phyloP scores from a whole-genome alignment of 768 basidiomycete genomes.

The Hysterangium stoloniferum region DNA sequence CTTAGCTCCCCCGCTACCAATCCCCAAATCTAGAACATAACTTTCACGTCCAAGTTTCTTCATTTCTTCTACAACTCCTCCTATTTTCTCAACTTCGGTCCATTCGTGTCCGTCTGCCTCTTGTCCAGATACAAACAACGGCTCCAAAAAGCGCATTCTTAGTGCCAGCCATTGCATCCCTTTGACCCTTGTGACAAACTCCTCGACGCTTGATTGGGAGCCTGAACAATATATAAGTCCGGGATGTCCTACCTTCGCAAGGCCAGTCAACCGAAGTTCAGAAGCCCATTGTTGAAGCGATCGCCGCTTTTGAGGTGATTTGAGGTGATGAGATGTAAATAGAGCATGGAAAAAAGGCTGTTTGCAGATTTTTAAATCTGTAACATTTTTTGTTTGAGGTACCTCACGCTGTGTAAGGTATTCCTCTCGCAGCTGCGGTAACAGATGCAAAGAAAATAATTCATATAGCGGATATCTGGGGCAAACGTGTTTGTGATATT shows the following conservation, averaged over 20 bases:
- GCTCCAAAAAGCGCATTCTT: slow-evolving; percentile 52
- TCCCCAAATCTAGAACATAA: slow-evolving; percentile 56
- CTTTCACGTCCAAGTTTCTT: slow-evolving; percentile 44
- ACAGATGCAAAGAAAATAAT: slow-evolving; percentile 46
- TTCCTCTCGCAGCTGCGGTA: slow-evolving; percentile 47
- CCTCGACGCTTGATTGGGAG: slow-evolving; percentile 40
- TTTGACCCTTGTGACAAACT: slow-evolving; percentile 60
- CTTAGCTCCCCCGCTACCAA: slow-evolving; percentile 38
- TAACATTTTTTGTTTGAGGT: background rate
- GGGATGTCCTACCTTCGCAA: slow-evolving; percentile 70
- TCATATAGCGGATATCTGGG: slow-evolving; percentile 55
- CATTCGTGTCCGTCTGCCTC: slow-evolving; percentile 28
- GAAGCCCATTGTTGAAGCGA: slow-evolving; percentile 49
- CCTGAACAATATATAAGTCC: slow-evolving; percentile 72
- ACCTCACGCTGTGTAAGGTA: slow-evolving; percentile 4
- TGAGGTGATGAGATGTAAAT: slow-evolving; percentile 66
- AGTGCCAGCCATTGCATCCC: slow-evolving; percentile 76
- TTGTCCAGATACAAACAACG: slow-evolving; percentile 19
- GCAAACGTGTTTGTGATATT: background rate
- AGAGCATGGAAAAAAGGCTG: slow-evolving; percentile 44
- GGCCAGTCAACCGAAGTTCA: slow-evolving; percentile 48
- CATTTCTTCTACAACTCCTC: slow-evolving; percentile 65
- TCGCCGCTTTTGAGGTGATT: slow-evolving; percentile 56
- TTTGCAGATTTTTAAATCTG: background rate
- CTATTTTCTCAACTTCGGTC: slow-evolving; percentile 62